Evolutionary conservation across 1,284 basidiomycete species (phyloP), one percentile per base, ranked within the genome.

Genomic region (Xanthoconium separans): DNA sequence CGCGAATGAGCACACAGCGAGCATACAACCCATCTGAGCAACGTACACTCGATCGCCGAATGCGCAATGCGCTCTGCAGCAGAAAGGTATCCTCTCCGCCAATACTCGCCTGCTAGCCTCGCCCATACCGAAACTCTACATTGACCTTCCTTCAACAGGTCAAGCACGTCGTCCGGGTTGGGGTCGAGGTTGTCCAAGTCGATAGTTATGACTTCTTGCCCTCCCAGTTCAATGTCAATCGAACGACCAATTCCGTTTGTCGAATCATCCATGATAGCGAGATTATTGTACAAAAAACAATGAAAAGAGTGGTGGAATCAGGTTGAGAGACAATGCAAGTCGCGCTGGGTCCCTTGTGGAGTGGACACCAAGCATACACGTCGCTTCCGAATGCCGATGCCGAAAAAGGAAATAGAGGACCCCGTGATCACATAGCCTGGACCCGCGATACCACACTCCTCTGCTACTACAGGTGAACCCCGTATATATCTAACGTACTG

Each of bases 141-240:
- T 55, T 84, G 81, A 0, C 86, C 85, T 44, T 88, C 85, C 55
- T 78, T 80, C 43, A 93, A 69, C 5, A 92, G 69, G 56, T 89
- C 85, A 9, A 89, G 70, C 10, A 92, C 79, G 62, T 91, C 89
- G 57, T 83, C 80, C 6, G 88, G 84, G 64, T 80, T 82, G 8
- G 84, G 80, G 67, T 91, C 87, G 47, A 93, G 82, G 61, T 83
- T 83, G 72, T 89, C 85, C 39, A 92, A 78, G 71, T 91, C 87
- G 53, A 93, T 84, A 11, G 84, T 84, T 55, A 92, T 88, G 63
- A 91, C 82, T 72, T 89, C 87, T 69, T 91, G 86, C 10, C 85
- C 82, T 42, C 85, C 84, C 4, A 91, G 77, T 64, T 89, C 87
- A 61, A 91, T 88, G 70, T 84, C 82, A 44, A 84, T 75, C 6